These are phyloP conservation scores for Fusarium sp. DNA, from an alignment of 2,329 filamentous ascomycete genomes.

Conservation along the genomic window DNA sequence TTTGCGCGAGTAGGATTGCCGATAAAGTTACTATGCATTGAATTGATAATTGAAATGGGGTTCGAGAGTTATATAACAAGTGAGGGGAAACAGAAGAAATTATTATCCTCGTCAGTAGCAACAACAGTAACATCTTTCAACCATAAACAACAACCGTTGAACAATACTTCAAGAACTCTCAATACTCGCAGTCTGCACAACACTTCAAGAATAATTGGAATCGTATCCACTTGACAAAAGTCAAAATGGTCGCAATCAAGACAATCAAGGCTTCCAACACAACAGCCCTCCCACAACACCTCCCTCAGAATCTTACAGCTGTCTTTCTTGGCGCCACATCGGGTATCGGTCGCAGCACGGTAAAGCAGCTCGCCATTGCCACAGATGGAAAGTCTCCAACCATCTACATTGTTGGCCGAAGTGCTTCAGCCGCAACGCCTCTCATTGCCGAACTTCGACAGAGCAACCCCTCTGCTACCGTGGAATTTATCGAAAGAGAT, in stretches of 20 bases:
- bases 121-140: not conserved
- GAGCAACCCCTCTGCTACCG: conserved; percentile 57
- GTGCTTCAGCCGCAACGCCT: conserved; percentile 49
- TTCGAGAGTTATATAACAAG: not conserved
- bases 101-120: not conserved
- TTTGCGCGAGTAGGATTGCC: conserved; percentile 5
- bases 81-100: not conserved
- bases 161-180: not conserved
- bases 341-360: conserved; percentile 32
- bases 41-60: not conserved
- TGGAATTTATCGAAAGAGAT: conserved; percentile 63
- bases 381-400: conserved; percentile 20
- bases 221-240: not conserved
- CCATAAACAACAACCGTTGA: not conserved
- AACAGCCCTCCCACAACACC: not conserved
- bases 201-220: not conserved
- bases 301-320: conserved; percentile 17
- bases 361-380: conserved; percentile 24
- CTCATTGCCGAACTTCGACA: conserved; percentile 57
- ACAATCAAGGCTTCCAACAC: conserved; percentile 30
- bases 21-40: not conserved
- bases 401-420: conserved; percentile 62
- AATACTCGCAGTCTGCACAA: too few relatives aligned
- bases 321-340: conserved; percentile 40
- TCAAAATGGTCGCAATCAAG: conserved; percentile 29